Conservation (phyloP, 495 filamentous ascomycete genomes). For the Penicillium riverlandense region DNA sequence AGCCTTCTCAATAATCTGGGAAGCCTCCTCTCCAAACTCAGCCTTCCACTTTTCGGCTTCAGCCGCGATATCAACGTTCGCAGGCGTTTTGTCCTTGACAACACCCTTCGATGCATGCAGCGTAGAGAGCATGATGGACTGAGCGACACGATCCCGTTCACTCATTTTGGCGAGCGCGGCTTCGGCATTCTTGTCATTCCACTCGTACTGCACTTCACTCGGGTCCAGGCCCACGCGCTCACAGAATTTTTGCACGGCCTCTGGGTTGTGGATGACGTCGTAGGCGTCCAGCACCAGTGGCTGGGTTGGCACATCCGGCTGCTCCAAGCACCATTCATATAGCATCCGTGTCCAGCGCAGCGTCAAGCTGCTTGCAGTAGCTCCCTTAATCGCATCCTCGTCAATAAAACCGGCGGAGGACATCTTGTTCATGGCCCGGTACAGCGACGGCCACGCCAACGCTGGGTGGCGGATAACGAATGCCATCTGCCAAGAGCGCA, state of each 20-base stretch:
- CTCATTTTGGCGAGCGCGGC: background rate
- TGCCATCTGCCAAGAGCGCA: conserved; percentile 24
- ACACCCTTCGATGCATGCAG: conserved; percentile 28
- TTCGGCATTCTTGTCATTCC: conserved; percentile 17
- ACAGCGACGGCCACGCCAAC: conserved; percentile 28
- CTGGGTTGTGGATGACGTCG: conserved; percentile 32
- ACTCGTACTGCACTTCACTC: conserved; percentile 26
- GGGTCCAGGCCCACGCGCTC: conserved; percentile 28
- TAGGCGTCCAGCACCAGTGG: conserved; percentile 39
- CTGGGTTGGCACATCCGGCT: conserved; percentile 10
- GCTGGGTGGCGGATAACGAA: conserved; percentile 40
- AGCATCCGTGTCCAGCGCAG: conserved; percentile 26
- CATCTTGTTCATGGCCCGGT: conserved; percentile 22
- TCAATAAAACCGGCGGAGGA: conserved; percentile 8
- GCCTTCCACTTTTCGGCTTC: conserved; percentile 20
- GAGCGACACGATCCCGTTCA: background rate
- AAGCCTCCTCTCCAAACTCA: conserved; percentile 11
- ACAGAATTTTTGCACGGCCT: conserved; percentile 23
- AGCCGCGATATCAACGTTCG: conserved; percentile 23
- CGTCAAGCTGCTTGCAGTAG: conserved; percentile 15
- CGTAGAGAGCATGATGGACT: conserved; percentile 21
- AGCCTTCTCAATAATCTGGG: conserved; percentile 21
- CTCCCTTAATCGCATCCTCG: conserved; percentile 4
- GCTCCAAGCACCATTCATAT: conserved; percentile 27
- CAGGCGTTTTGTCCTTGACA: conserved; percentile 26